Evolutionary conservation across 2,329 filamentous ascomycete genomes (phyloP).

Genomic region (Botryosphaeria dothidea): DNA sequence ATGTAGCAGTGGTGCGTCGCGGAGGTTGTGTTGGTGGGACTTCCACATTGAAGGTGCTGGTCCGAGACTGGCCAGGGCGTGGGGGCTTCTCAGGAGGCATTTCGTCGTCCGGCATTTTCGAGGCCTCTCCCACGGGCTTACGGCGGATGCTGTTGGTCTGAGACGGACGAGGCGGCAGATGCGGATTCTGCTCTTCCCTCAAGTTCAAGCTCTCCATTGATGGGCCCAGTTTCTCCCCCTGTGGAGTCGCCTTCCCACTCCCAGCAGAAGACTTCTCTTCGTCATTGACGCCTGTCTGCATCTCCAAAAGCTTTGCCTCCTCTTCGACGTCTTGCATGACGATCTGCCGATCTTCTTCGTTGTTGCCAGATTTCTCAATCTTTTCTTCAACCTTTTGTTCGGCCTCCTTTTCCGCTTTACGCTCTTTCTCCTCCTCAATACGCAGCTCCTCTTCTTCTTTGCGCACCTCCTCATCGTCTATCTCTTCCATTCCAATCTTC

Average conservation of each 20-base stretch:
- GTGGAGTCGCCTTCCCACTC: not conserved
- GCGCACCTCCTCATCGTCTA: slow-evolving; percentile 49
- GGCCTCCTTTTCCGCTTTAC: slow-evolving; percentile 39
- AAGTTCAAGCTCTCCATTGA: not conserved
- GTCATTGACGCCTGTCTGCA: not conserved
- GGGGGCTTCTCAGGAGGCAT: slow-evolving; percentile 6
- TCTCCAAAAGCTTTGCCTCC: slow-evolving; percentile 15
- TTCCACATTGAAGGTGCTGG: not conserved
- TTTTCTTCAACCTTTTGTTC: slow-evolving; percentile 32
- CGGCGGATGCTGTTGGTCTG: not conserved
- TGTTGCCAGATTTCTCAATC: not conserved
- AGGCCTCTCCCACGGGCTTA: not conserved
- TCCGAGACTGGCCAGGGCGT: not conserved
- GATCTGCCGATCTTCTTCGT: not conserved
- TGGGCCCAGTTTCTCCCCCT: not conserved
- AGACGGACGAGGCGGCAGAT: not conserved
- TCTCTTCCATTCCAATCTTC: slow-evolving; percentile 55
- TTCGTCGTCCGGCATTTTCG: not conserved
- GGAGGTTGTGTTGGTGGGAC: not conserved
- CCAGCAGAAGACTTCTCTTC: not conserved
- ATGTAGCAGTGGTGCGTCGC: not conserved
- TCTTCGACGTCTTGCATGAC: slow-evolving; percentile 14
- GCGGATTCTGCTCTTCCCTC: not conserved
- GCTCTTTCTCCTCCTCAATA: slow-evolving; percentile 46
- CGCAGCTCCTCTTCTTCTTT: slow-evolving; percentile 47